phyloP scores from a whole-genome alignment of 169 alveolate species.

The Plasmodium berghei region DNA sequence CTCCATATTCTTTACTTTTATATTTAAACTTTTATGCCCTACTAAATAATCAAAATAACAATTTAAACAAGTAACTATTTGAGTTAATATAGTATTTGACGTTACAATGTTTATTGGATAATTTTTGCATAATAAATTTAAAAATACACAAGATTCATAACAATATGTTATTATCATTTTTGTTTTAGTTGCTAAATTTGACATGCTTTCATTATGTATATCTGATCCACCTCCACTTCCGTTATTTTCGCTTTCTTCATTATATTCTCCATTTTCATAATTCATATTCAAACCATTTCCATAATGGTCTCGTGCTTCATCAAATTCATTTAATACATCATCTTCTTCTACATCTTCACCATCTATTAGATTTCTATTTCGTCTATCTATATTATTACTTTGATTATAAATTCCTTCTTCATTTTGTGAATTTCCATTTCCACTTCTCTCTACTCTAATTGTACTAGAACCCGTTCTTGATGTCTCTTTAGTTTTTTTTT shows the following conservation, averaged over 20 bases:
- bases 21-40: constrained; percentile 90
- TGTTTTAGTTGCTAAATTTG: constrained; percentile 82
- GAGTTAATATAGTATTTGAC: constrained; percentile 86
- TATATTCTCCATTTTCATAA: constrained; percentile 78
- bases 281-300: constrained; percentile 8
- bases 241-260: constrained; percentile 33
- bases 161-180: constrained; percentile 82
- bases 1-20: constrained; percentile 90
- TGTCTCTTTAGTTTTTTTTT: constrained; percentile 59
- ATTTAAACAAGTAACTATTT: constrained; percentile 90
- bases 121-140: constrained; percentile 82
- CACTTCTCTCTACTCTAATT: constrained; percentile 1
- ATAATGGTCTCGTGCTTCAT: constrained; percentile 69
- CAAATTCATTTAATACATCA: constrained; percentile 21
- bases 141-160: constrained; percentile 82
- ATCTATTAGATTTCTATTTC: constrained; percentile 8
- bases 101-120: constrained; percentile 80
- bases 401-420: not conserved
- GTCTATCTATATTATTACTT: not conserved
- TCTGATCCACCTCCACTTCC: constrained; percentile 76
- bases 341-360: constrained; percentile 78
- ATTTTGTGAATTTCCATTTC: not conserved
- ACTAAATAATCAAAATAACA: constrained; percentile 91
- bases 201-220: constrained; percentile 77
- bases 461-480: constrained; percentile 19